phyloP scores from a whole-genome alignment of 1,139 yeast genomes.

The Saccharomyces hybrid region DNA sequence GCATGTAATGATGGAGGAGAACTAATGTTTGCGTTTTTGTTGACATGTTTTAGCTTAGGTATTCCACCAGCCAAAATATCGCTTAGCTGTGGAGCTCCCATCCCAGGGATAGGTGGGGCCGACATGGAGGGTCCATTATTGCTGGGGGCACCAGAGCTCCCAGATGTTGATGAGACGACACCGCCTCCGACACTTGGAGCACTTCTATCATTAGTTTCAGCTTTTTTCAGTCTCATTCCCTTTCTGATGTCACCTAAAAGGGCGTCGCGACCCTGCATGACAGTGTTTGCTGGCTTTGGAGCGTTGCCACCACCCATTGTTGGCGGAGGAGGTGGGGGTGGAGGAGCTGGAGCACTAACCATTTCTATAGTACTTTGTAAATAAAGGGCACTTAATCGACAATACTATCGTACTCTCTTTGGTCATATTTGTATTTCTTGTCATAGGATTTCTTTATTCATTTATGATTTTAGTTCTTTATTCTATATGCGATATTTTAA shows the following conservation, averaged over 20 bases:
- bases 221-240: slow-evolving; percentile 67
- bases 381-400: not conserved
- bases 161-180: not conserved
- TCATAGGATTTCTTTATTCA: not conserved
- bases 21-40: slow-evolving; percentile 8
- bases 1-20: slow-evolving; percentile 1
- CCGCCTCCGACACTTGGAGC: slow-evolving; percentile 43
- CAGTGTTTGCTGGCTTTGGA: slow-evolving; percentile 22
- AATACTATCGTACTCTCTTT: not conserved
- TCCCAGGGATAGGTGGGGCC: slow-evolving; percentile 29
- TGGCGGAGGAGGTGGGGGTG: slow-evolving; percentile 30
- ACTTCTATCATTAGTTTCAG: slow-evolving; percentile 65
- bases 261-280: slow-evolving; percentile 58
- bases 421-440: not conserved
- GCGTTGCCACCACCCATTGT: slow-evolving; percentile 13
- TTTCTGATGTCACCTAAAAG: slow-evolving; percentile 79
- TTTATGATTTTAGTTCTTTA: not conserved
- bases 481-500: not conserved
- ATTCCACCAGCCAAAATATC: slow-evolving; percentile 82
- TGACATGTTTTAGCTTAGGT: slow-evolving; percentile 60
- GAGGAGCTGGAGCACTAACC: slow-evolving; percentile 28
- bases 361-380: not conserved
- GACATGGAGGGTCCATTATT: slow-evolving; percentile 15
- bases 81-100: slow-evolving; percentile 48
- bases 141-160: slow-evolving; percentile 10